Evolutionary conservation across 2,329 filamentous ascomycete genomes (phyloP).

Genomic region (Aspergillus arachidicola): DNA sequence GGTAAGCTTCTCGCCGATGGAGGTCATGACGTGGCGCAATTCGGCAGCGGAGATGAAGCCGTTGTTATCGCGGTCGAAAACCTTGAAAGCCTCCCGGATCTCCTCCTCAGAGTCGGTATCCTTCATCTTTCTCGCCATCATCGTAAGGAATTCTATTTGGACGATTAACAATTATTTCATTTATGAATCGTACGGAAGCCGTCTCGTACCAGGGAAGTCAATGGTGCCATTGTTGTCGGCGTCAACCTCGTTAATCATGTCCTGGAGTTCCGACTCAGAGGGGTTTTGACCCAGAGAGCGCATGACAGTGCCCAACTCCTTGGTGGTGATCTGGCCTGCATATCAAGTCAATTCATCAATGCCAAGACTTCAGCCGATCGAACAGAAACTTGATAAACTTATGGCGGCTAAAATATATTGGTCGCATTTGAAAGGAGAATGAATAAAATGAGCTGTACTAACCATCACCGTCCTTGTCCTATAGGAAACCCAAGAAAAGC

Average conservation of each 20-base stretch:
- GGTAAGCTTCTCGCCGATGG: constrained; percentile 87
- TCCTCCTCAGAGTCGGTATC: constrained; percentile 90
- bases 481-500: constrained; percentile 25
- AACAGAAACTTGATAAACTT: background rate
- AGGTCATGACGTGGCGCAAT: constrained; percentile 88
- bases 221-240: constrained; percentile 92
- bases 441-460: constrained; percentile 48
- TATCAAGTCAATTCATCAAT: constrained; percentile 14
- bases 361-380: constrained; percentile 4
- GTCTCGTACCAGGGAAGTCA: constrained; percentile 76
- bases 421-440: constrained; percentile 4
- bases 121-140: constrained; percentile 96
- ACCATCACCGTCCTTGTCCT: constrained; percentile 94
- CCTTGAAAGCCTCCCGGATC: constrained; percentile 87
- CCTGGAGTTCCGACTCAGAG: constrained; percentile 85
- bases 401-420: background rate
- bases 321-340: constrained; percentile 85
- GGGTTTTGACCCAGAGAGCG: constrained; percentile 87
- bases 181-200: background rate
- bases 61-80: constrained; percentile 89
- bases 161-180: constrained; percentile 16
- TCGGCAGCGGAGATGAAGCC: constrained; percentile 88
- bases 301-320: constrained; percentile 89
- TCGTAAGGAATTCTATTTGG: constrained; percentile 76
- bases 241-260: constrained; percentile 94